Base-by-base conservation (phyloP, 2,329 filamentous ascomycete species). In the Fusarium sp. region DNA sequence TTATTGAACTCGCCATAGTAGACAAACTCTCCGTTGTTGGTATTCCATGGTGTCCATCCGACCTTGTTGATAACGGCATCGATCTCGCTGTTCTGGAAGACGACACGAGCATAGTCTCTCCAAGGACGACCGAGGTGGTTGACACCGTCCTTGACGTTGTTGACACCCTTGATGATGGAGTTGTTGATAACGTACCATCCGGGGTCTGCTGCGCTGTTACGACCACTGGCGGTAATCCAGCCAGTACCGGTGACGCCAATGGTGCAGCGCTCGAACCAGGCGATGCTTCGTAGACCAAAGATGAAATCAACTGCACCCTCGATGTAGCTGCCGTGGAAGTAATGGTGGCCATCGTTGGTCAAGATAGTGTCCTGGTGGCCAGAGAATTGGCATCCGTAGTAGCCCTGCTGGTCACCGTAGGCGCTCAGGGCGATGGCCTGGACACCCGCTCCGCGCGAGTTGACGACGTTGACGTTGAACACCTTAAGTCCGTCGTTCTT, bases 1-100 rank as follows among this genome's bases (percentile, higher is more conserved):
- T 89, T 89, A 24, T 66, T 75, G 67, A 82, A 88, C 76, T 89
- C 87, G 6, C 74, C 83, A 60, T 84, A 88, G 38, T 77, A 73
- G 4, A 88, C 83, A 45, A 84, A 75, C 47, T 77, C 78, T 1
- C 83, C 86, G 24, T 80, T 78, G 28, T 77, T 72, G 40, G 80
- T 75, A 15, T 75, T 76, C 87, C 87, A 89, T 10, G 76, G 68
- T 7, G 65, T 70, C 86, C 87, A 89, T 1, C 87, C 87, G 1
- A 80, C 81, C 3, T 77, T 58, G 65, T 60, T 65, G 31, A 67
- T 52, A 4, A 67, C 64, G 3, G 57, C 36, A 8, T 76, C 78
- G 71, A 90, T 74, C 19, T 72, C 70, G 1, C 81, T 83, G 49
- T 78, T 70, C 67, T 83, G 80, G 72, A 81, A 81, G n/a, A 80